phyloP scores from a whole-genome alignment of 352 stramenopile genomes.

The Pythium brachiatum region DNA sequence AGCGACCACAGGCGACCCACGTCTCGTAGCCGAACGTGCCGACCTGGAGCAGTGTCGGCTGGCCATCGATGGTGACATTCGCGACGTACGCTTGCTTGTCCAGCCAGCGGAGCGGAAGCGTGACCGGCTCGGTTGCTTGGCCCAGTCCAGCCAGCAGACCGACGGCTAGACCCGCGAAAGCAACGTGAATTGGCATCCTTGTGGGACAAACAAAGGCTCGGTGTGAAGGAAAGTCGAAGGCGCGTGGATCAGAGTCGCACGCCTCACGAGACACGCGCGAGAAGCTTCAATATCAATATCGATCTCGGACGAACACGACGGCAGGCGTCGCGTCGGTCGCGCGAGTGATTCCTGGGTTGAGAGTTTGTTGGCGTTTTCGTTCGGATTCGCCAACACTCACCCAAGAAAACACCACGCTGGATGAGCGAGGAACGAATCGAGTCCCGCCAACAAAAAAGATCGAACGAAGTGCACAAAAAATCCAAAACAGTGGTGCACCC shows the following conservation, averaged over 20 bases:
- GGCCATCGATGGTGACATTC: slow-evolving; percentile 6
- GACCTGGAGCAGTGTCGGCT: not conserved
- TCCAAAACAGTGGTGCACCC: not conserved
- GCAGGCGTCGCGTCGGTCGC: not conserved
- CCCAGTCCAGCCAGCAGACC: not conserved
- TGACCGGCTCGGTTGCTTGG: not conserved
- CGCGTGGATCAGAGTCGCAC: not conserved
- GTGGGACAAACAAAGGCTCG: not conserved
- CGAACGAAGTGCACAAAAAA: not conserved
- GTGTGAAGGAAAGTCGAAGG: not conserved
- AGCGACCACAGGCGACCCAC: slow-evolving; percentile 10
- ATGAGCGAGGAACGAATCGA: no score
- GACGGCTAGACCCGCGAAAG: not conserved
- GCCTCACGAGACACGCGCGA: not conserved
- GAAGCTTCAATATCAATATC: not conserved
- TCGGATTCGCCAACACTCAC: not conserved
- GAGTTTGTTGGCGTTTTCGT: not conserved
- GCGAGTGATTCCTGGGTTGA: no score
- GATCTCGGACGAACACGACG: not conserved
- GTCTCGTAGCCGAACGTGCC: not conserved
- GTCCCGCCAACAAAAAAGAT: slow-evolving; percentile 7
- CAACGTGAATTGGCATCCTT: not conserved
- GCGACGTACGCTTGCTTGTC: slow-evolving; percentile 15
- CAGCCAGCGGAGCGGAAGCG: slow-evolving; percentile 9
- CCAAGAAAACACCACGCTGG: no score